Evolutionary conservation across 495 filamentous ascomycete genomes (phyloP).

Genomic region (Tuber calosporum): DNA sequence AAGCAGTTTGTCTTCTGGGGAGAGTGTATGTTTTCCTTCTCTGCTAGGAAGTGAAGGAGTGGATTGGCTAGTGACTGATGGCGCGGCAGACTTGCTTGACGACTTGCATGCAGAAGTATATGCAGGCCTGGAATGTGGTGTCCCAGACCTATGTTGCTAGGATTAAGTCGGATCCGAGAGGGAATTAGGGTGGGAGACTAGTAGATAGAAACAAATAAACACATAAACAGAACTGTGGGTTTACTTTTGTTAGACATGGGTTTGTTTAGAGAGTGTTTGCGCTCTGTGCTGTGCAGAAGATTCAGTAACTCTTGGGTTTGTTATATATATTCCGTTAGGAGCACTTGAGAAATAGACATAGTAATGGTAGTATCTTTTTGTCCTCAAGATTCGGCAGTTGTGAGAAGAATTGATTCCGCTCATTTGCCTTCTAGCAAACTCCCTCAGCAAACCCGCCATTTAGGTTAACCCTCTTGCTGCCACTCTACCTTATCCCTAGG

Average conservation of each 20-base stretch:
- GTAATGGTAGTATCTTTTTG: not conserved
- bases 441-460: not conserved
- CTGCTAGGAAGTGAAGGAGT: not conserved
- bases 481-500: slow-evolving; percentile 4
- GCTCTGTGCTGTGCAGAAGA: not conserved
- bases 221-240: not conserved
- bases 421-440: not conserved
- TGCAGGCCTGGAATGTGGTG: slow-evolving; percentile 81
- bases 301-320: not conserved
- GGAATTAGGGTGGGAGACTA: slow-evolving; percentile 42
- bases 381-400: not conserved
- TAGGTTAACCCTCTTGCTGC: not conserved
- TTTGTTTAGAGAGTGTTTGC: not conserved
- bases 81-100: slow-evolving; percentile 59
- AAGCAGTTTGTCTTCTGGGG: slow-evolving; percentile 60
- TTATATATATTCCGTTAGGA: not conserved
- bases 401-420: not conserved
- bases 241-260: not conserved
- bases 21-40: slow-evolving; percentile 46
- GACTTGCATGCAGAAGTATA: slow-evolving; percentile 96
- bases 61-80: not conserved
- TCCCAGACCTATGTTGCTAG: slow-evolving; percentile 65
- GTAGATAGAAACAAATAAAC: not conserved
- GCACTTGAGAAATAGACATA: not conserved
- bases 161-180: slow-evolving; percentile 57